A percentile compares a stretch with the other conserved stretches of the same genome.
Evolutionary conservation across 2,329 filamentous ascomycete species (phyloP).

Genomic region (Botrytis porri): DNA sequence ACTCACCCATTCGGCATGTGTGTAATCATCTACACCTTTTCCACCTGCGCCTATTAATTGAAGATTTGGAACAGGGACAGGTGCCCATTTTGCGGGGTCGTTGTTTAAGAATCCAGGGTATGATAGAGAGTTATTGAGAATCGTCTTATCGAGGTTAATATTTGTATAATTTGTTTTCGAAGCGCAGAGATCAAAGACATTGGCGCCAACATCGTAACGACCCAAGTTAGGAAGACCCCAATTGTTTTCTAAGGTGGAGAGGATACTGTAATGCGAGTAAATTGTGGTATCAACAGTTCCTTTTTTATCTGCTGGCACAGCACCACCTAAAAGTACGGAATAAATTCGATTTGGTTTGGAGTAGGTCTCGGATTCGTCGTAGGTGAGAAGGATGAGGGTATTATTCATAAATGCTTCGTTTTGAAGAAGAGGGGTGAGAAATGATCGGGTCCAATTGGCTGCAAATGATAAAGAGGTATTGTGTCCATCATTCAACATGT

Average conservation of each 20-base stretch:
- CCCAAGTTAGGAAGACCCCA: constrained; percentile 45
- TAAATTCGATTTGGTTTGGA: constrained; percentile 52
- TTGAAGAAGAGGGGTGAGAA: constrained; percentile 52
- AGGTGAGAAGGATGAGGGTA: constrained; percentile 56
- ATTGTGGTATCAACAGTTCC: constrained; percentile 52
- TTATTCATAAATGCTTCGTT: constrained; percentile 50
- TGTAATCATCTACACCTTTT: constrained; percentile 39
- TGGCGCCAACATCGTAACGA: constrained; percentile 44
- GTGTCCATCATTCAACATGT: constrained; percentile 67
- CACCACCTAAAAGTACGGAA: constrained; percentile 53
- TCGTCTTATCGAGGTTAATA: constrained; percentile 34
- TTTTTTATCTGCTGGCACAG: constrained; percentile 46
- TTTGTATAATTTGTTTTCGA: constrained; percentile 34
- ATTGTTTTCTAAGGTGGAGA: constrained; percentile 44
- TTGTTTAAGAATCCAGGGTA: constrained; percentile 45
- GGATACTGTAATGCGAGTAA: constrained; percentile 47
- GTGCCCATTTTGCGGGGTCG: constrained; percentile 36
- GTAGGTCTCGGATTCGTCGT: constrained; percentile 56
- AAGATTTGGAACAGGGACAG: constrained; percentile 44
- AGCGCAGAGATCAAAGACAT: constrained; percentile 38
- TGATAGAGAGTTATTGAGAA: constrained; percentile 46
- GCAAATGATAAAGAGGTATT: constrained; percentile 52
- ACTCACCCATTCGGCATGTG: constrained; percentile 39
- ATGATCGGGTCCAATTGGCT: constrained; percentile 50
- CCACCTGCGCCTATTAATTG: constrained; percentile 46